Percentiles rank a stretch among this genome's conserved stretches.
Conservation (phyloP, 2,329 filamentous ascomycete genomes). For the Aspergillus versicolor region DNA sequence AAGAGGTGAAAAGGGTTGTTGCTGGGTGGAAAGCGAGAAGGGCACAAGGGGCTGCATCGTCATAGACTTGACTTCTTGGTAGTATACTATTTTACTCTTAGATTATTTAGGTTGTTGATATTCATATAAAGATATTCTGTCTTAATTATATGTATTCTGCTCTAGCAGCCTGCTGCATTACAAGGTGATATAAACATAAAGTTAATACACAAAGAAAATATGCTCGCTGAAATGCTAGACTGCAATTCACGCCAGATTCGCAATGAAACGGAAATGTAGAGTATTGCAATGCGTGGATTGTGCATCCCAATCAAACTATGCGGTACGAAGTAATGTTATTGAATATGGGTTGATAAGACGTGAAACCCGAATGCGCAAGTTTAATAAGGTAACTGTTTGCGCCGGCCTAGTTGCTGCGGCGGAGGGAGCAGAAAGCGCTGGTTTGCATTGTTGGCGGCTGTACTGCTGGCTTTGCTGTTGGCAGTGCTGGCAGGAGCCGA, state of each 20-base stretch:
- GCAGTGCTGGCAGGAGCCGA: neutral
- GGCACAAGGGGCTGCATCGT: neutral
- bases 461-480: slow-evolving; percentile 1
- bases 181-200: no score
- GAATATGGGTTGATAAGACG: neutral
- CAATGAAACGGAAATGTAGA: neutral
- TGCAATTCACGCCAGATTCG: neutral
- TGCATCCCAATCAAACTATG: neutral
- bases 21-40: slow-evolving; percentile 31
- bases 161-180: neutral
- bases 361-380: neutral
- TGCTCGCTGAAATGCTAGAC: neutral
- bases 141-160: neutral
- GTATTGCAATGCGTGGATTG: neutral
- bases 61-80: neutral
- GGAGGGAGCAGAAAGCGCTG: slow-evolving; percentile 7
- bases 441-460: neutral
- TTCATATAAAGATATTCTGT: neutral
- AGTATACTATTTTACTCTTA: neutral
- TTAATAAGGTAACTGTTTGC: slow-evolving; percentile 3
- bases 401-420: neutral
- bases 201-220: no score
- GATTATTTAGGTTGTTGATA: neutral
- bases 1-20: slow-evolving; percentile 67
- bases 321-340: no score